Evolutionary conservation across 2,329 filamentous ascomycete genomes (phyloP), one percentile per base, ranked within the genome.

Genomic region (Colletotrichum karsti): DNA sequence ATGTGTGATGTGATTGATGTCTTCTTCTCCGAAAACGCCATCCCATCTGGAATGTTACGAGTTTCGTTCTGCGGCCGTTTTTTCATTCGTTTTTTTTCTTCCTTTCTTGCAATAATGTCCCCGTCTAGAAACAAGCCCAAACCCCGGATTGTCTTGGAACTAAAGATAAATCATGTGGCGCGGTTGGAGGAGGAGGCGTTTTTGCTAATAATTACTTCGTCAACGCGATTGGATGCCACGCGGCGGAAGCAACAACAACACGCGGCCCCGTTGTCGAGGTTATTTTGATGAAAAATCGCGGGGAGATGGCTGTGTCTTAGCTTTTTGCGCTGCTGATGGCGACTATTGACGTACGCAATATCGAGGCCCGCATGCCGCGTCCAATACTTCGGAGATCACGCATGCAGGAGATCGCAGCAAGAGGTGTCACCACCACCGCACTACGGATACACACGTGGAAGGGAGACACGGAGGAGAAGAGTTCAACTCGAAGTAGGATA

Each of bases 101-200:
- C 22, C 30, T 33, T 5, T 12, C 30, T 35, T 35, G 30, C 4
- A 10, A 3, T 35, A 10, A 10, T 3, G 46, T n/a, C n/a, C n/a
- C 28, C n/a, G 46, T 50, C 26, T 30, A 50, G 46, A 30, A 50
- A 50, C 44, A 50, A 39, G 37, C 35, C 33, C 51, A 59, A 57
- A 57, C 42, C 58, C 42, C 58, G 10, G 42, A 50, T 51, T 67
- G 63, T 67, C 63, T 67, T n/a, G 28, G 9, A 30, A 35, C 33
- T 4, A 35, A 35, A 5, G 7, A 20, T 30, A n/a, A n/a, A 24
- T 50, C 46, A 28, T 50, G 26, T 30, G 46, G 24, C 24, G n/a
- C n/a, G n/a, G n/a, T n/a, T n/a, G n/a, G n/a, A n/a, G n/a, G n/a
- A n/a, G n/a, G 26, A 30, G 46, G 24, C 46, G 22, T 50, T 10